Base-by-base conservation (phyloP, 148 eudicot genomes). In the Chenopodium album region DNA sequence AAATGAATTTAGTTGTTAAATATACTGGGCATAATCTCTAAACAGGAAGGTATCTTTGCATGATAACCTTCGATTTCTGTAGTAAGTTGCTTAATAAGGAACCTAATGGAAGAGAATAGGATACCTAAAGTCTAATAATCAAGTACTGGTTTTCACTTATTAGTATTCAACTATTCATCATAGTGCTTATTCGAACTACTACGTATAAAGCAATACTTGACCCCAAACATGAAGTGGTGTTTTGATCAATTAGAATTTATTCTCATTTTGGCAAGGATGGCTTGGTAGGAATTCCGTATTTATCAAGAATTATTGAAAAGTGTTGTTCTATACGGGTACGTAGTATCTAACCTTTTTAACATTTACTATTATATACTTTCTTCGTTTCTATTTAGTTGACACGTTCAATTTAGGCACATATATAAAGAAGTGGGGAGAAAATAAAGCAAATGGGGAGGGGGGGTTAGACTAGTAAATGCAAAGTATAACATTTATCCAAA, bases 171-270 rank as follows among this genome's bases (percentile, higher is more conserved):
- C 26, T 12, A 56, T 17, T 56, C 62, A 14, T 19, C 22, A 56
- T 3, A 56, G 0, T 56, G 62, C 22, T 56, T 56, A 56, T 56
- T 56, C 17, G 19, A 12, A 56, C 17, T 16, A 26, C 26, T 26
- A 26, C 26, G 26, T 26, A 56, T 56, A 56, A 56, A 56, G 62
- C 22, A 56, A 56, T 56, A 56, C 16, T 56, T 56, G 62, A 17
- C 62, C 62, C 62, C 62, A 56, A 56, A 50, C 2, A 11, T 50
- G 54, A 50, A 11, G 54, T 50, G 54, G 54, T 50, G 54, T 50
- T 50, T 56, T 17, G 62, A 56, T 56, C 4, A 56, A 14, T 56
- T 56, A 56, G 76, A 79, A 79, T 54, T 29, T 79, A 79, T 79
- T 79, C 81, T 31, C 13, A 31, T 52, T 32, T 22, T 12, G 54